These are phyloP conservation scores for Pleodorina starrii DNA, from an alignment of 139 green algal genomes.

Conservation along the genomic window DNA sequence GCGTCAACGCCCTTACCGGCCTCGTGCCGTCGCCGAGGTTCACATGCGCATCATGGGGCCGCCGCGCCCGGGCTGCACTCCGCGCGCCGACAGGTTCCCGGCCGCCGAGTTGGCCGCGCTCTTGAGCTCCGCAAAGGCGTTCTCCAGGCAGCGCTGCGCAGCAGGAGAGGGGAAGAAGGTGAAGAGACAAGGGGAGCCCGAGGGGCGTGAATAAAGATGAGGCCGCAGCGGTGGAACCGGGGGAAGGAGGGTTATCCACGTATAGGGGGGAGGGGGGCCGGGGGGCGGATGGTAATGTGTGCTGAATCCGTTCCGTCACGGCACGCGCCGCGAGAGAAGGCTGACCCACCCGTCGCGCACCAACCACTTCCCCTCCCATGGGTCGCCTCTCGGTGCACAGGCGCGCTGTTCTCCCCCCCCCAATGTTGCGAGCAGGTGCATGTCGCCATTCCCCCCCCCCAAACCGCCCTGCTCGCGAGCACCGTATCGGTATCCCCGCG, in stretches of 20 bases:
- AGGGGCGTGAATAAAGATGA: too few relatives aligned
- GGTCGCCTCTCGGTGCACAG: background rate
- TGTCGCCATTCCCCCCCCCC: background rate
- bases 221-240: background rate
- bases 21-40: too few relatives aligned
- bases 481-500: too few relatives aligned
- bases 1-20: too few relatives aligned
- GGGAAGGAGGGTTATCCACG: background rate
- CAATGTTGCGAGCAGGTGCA: background rate
- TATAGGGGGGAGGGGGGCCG: background rate
- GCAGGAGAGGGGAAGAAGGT: too few relatives aligned
- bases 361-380: too few relatives aligned
- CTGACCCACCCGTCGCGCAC: too few relatives aligned
- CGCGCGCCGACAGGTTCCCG: background rate
- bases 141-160: slow-evolving; percentile 71
- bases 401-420: too few relatives aligned
- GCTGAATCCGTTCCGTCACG: too few relatives aligned
- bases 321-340: background rate
- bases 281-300: too few relatives aligned
- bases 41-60: background rate
- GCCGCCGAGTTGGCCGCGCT: background rate
- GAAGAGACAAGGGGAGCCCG: background rate
- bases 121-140: slow-evolving; percentile 72
- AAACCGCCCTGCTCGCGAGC: background rate
- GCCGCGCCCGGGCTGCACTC: background rate